Conservation (phyloP, 805 yeast genomes). For the Metschnikowia kofuensis region DNA sequence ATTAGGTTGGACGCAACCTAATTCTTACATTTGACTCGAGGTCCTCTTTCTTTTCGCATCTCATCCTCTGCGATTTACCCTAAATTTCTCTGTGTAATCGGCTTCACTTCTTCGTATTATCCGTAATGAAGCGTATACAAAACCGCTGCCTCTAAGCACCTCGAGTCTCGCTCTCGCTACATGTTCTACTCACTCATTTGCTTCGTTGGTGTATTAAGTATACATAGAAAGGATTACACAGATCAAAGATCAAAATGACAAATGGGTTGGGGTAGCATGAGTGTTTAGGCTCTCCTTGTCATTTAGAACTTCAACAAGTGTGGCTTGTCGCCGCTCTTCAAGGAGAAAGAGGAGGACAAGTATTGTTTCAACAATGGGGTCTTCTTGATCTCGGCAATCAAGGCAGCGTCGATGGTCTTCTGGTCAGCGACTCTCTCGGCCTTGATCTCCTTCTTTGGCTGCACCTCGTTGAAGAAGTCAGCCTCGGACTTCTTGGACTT, state of each 20-base stretch:
- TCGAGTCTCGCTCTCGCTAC: no score
- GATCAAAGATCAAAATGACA: constrained; percentile 15
- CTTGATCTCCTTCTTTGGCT: constrained; percentile 80
- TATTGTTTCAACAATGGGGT: constrained; percentile 96
- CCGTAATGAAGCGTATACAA: no score
- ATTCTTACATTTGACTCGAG: no score
- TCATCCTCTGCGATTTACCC: no score
- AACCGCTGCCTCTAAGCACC: no score
- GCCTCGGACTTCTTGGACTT: constrained; percentile 85
- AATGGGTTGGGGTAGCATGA: not conserved
- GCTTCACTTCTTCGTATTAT: no score
- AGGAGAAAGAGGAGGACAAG: constrained; percentile 92
- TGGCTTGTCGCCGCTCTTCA: constrained; percentile 98
- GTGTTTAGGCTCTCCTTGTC: constrained; percentile 1
- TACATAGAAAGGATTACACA: constrained; percentile 16
- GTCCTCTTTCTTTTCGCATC: no score
- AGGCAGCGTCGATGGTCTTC: constrained; percentile 89
- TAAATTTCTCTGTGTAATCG: no score
- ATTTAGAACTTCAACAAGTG: constrained; percentile 94
- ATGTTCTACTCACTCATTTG: not conserved
- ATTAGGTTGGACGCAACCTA: no score
- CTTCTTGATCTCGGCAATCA: constrained; percentile 92
- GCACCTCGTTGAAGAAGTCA: constrained; percentile 79
- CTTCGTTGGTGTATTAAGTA: constrained; percentile 21
- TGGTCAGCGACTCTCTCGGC: constrained; percentile 96